Conservation (phyloP, 768 basidiomycete species). For the Rhodocollybia butyracea region DNA sequence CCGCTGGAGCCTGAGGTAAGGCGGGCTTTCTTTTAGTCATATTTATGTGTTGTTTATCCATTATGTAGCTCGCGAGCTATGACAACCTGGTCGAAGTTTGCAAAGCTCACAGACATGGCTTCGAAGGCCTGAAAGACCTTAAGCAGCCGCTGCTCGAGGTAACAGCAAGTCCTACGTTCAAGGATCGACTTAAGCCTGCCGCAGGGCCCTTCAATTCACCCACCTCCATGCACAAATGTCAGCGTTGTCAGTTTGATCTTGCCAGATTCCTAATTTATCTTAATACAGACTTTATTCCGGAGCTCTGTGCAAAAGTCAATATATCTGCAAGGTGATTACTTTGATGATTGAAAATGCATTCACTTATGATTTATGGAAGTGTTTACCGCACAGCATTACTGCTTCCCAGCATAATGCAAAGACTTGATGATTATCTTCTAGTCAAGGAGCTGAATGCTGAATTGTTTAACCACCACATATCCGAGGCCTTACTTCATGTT, state of each 20-base stretch:
- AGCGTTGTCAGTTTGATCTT: neutral
- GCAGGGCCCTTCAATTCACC: constrained; percentile 36
- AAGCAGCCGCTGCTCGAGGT: constrained; percentile 76
- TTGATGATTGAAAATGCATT: constrained; percentile 6
- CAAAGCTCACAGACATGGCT: constrained; percentile 56
- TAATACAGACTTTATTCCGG: constrained; percentile 74
- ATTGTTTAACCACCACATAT: constrained; percentile 60
- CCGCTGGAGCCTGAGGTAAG: constrained; percentile 63
- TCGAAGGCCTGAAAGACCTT: constrained; percentile 57
- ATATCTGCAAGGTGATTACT: constrained; percentile 64
- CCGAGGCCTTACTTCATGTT: constrained; percentile 55
- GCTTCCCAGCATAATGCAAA: constrained; percentile 69
- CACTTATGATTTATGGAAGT: constrained; percentile 29
- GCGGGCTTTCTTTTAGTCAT: constrained; percentile 26
- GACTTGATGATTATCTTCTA: constrained; percentile 72
- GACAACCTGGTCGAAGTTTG: constrained; percentile 65
- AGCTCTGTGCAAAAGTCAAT: constrained; percentile 68
- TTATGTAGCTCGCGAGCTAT: constrained; percentile 33
- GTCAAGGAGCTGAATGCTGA: constrained; percentile 75
- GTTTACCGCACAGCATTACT: constrained; percentile 65
- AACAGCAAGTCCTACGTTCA: constrained; percentile 40
- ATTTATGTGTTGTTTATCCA: neutral
- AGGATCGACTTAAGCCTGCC: constrained; percentile 61
- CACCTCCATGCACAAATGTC: neutral
- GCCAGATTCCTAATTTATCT: neutral